Conservation (phyloP, 108 stramenopile genomes). For the Stephanodiscus triporus region DNA sequence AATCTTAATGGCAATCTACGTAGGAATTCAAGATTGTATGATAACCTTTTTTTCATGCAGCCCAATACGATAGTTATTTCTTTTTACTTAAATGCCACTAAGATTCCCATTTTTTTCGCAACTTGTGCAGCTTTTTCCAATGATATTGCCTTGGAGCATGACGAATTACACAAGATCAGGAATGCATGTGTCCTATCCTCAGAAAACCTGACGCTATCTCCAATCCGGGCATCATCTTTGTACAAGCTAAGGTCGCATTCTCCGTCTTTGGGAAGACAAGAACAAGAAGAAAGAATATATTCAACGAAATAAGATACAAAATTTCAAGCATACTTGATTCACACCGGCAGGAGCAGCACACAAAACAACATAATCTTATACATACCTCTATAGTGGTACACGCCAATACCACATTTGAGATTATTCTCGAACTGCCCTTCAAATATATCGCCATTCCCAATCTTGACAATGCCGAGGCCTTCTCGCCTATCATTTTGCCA, state of each 20-base stretch:
- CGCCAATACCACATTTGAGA: constrained; percentile 47
- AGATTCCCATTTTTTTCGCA: constrained; percentile 33
- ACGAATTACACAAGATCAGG: constrained; percentile 20
- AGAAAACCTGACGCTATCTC: constrained; percentile 27
- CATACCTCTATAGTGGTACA: constrained; percentile 35
- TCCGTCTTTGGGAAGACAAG: constrained; percentile 9
- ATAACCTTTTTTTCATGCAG: too few species aligned
- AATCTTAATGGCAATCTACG: too few species aligned
- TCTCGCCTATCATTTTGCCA: constrained; percentile 43
- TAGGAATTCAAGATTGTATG: too few species aligned
- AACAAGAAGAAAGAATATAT: not conserved
- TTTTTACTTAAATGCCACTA: constrained; percentile 13
- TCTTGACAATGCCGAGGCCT: constrained; percentile 46
- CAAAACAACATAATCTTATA: not conserved
- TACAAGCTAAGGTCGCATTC: constrained; percentile 44
- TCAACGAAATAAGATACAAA: not conserved
- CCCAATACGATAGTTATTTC: not conserved
- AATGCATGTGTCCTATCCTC: constrained; percentile 20
- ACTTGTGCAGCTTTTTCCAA: constrained; percentile 25
- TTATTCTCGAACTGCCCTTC: constrained; percentile 47
- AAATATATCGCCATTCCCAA: constrained; percentile 47
- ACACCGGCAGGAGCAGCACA: too few species aligned
- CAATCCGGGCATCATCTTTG: constrained; percentile 26
- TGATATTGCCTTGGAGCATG: constrained; percentile 21
- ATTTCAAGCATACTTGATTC: too few species aligned